phyloP scores from a whole-genome alignment of 164 flowering plant genomes.

The Stephania cephalantha region DNA sequence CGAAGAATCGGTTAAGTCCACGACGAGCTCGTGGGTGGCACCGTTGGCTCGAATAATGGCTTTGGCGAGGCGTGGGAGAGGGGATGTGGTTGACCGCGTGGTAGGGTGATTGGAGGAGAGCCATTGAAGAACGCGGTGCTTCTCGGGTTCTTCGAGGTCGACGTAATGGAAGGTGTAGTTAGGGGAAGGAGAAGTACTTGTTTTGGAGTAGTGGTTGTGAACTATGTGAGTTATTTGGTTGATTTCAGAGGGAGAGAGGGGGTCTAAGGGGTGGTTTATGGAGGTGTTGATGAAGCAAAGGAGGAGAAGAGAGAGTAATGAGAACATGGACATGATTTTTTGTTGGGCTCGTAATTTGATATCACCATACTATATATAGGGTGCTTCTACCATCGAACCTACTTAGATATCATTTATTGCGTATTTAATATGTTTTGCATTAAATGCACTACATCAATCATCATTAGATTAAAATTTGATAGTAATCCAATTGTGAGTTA shows the following conservation, averaged over 20 bases:
- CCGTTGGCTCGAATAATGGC: neutral
- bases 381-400: too few relatives aligned
- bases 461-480: too few relatives aligned
- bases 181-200: neutral
- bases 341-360: too few relatives aligned
- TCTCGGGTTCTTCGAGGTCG: neutral
- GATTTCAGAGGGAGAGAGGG: neutral
- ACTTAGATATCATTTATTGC: too few relatives aligned
- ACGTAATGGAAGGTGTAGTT: neutral
- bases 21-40: neutral
- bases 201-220: neutral
- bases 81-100: neutral
- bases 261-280: neutral
- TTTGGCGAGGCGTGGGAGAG: neutral
- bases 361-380: too few relatives aligned
- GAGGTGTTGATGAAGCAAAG: neutral
- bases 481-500: too few relatives aligned
- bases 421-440: too few relatives aligned
- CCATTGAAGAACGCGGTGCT: neutral
- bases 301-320: neutral
- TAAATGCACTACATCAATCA: too few relatives aligned
- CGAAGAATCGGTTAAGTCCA: neutral
- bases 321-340: neutral
- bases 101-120: neutral
- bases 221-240: neutral